Percentiles rank a stretch among this genome's conserved stretches.
Conservation (phyloP, 2,329 filamentous ascomycete species). For the Xylaria sp. region DNA sequence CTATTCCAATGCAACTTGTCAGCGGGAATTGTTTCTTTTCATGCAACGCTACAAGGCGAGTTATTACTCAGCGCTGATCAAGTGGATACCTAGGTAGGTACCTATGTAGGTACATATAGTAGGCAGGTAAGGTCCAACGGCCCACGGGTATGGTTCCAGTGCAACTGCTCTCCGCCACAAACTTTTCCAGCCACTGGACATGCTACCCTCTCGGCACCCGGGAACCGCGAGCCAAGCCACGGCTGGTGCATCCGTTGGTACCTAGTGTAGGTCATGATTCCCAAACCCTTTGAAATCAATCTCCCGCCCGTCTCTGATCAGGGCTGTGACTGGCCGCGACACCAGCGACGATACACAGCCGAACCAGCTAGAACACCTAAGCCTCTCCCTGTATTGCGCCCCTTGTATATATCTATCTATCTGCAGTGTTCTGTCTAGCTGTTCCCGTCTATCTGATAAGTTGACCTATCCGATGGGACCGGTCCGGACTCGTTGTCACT, state of each 20-base stretch:
- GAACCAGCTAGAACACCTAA: not conserved
- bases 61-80: constrained; percentile 13
- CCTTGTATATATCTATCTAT: not conserved
- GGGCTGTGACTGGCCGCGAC: not conserved
- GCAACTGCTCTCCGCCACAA: constrained; percentile 13
- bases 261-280: constrained; percentile 16
- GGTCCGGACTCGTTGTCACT: not conserved
- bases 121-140: no score
- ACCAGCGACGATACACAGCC: not conserved
- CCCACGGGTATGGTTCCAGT: no score
- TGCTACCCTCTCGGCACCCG: no score
- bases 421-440: not conserved
- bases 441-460: not conserved
- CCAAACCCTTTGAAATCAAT: constrained; percentile 20
- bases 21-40: not conserved
- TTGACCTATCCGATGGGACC: not conserved
- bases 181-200: constrained; percentile 12
- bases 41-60: not conserved
- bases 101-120: no score
- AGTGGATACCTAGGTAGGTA: no score
- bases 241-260: not conserved
- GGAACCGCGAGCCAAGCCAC: constrained; percentile 7
- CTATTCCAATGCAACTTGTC: no score
- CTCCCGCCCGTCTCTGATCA: not conserved
- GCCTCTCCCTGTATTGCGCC: not conserved